Evolutionary conservation across 768 basidiomycete species (phyloP).

Genomic region (Hygrophorus pudorinus): DNA sequence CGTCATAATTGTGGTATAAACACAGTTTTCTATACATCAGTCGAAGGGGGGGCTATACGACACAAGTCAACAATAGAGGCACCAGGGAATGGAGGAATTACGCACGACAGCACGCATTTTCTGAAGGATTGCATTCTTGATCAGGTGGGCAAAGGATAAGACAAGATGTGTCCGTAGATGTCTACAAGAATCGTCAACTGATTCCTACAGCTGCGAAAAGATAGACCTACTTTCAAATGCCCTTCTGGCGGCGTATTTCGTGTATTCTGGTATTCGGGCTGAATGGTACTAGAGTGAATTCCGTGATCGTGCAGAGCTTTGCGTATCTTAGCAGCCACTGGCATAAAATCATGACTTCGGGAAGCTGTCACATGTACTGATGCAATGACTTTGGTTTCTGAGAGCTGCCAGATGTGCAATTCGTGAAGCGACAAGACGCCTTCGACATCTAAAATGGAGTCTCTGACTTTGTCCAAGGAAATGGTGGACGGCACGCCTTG

Average conservation of each 20-base stretch:
- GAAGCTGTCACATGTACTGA: slow-evolving; percentile 91
- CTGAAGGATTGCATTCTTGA: slow-evolving; percentile 52
- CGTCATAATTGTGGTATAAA: background rate
- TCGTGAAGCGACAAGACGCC: slow-evolving; percentile 89
- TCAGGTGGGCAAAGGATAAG: slow-evolving; percentile 66
- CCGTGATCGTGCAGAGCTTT: slow-evolving; percentile 81
- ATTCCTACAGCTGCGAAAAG: background rate
- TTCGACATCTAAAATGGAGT: slow-evolving; percentile 70
- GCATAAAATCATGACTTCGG: slow-evolving; percentile 83
- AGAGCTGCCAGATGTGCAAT: slow-evolving; percentile 95
- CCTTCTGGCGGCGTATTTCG: slow-evolving; percentile 33
- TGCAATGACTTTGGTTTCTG: slow-evolving; percentile 89
- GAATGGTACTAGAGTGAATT: slow-evolving; percentile 91
- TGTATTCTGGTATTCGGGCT: slow-evolving; percentile 65
- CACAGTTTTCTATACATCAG: slow-evolving; percentile 9
- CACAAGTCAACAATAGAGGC: background rate
- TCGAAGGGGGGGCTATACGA: slow-evolving; percentile 7
- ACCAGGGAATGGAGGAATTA: slow-evolving; percentile 14
- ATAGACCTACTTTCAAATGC: slow-evolving; percentile 33
- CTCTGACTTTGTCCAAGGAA: slow-evolving; percentile 79
- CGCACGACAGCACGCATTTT: slow-evolving; percentile 78
- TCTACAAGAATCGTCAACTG: slow-evolving; percentile 23
- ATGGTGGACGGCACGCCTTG: slow-evolving; percentile 90
- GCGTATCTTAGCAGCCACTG: slow-evolving; percentile 74
- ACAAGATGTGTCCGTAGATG: slow-evolving; percentile 46